Percentiles rank a stretch among this genome's conserved stretches.
These are phyloP conservation scores for Cornus kousa DNA, from an alignment of 148 eudicot genomes.

Conservation along the genomic window DNA sequence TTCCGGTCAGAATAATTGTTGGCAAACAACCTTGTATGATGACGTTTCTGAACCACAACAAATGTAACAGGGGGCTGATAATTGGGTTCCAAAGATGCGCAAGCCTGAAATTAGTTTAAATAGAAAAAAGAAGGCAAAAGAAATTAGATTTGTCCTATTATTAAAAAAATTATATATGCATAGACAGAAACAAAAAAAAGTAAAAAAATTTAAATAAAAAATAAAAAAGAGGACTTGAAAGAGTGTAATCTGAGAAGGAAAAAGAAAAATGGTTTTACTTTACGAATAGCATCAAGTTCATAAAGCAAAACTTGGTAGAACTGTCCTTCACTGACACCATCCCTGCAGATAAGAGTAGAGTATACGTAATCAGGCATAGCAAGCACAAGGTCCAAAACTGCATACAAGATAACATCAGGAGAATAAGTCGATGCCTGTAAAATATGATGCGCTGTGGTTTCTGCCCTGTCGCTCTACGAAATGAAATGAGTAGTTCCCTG, in stretches of 20 bases:
- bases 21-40: constrained; percentile 86
- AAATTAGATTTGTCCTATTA: neutral
- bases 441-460: constrained; percentile 81
- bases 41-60: constrained; percentile 89
- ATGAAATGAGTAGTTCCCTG: constrained; percentile 84
- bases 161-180: neutral
- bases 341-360: constrained; percentile 35
- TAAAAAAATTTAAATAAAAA: neutral
- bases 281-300: constrained; percentile 79
- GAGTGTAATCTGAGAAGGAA: neutral
- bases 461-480: constrained; percentile 66
- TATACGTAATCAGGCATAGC: neutral
- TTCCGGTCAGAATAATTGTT: constrained; percentile 57
- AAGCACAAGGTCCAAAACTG: neutral
- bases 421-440: constrained; percentile 50
- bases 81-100: constrained; percentile 81
- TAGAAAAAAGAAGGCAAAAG: neutral
- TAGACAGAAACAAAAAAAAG: neutral
- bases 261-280: constrained; percentile 27
- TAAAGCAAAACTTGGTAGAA: constrained; percentile 76
- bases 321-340: constrained; percentile 90
- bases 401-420: neutral
- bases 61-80: constrained; percentile 95
- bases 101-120: constrained; percentile 42
- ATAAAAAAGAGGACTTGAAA: neutral